Base-by-base conservation (phyloP, 257 asterid species). In the Sherardia arvensis region DNA sequence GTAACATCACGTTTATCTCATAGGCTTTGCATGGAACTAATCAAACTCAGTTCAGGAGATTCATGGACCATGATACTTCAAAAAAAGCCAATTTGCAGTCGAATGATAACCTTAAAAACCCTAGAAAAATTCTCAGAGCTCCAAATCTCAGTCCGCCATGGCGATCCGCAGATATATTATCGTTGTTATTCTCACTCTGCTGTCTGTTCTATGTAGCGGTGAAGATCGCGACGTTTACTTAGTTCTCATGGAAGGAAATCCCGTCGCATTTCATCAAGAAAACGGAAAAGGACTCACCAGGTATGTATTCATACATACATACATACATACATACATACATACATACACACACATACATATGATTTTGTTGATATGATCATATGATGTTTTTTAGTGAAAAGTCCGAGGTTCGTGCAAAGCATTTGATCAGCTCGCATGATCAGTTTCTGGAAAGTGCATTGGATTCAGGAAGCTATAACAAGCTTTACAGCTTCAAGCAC, bases 401-500 rank as follows among this genome's bases (percentile, higher is more conserved):
- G 29, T 79, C 85, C 11, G 70, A 59, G 81, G 83, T 74, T 71
- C 81, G 80, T 81, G 95, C 88, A 61, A 69, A 78, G 62, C 64
- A 69, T 23, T 67, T 91, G 80, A 84, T 83, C 47, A 71, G 83
- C 53, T 80, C 86, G 9, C 98, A 88, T 48, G 88, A 88, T 26
- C 61, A 79, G 12, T 77, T 88, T 71, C 82, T 91, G 22, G 73
- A 79, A 28, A 79, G 75, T 74, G 54, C 69, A 8, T 63, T 91
- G 7, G 89, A 88, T 2, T 66, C 61, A 5, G 91, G 92, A 62
- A 88, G 82, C 73, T 91, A 88, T 40, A 63, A 48, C 51, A 91
- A 91, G 80, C 88, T 91, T 58, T 86, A 85, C 82, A 88, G 96
- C 91, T 91, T 85, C 62, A 83, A 80, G 27, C 89, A 88, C 77